Evolutionary conservation across 140 eudicot genomes (phyloP), one percentile per base, ranked within the genome.

Genomic region (Artemisia princeps): DNA sequence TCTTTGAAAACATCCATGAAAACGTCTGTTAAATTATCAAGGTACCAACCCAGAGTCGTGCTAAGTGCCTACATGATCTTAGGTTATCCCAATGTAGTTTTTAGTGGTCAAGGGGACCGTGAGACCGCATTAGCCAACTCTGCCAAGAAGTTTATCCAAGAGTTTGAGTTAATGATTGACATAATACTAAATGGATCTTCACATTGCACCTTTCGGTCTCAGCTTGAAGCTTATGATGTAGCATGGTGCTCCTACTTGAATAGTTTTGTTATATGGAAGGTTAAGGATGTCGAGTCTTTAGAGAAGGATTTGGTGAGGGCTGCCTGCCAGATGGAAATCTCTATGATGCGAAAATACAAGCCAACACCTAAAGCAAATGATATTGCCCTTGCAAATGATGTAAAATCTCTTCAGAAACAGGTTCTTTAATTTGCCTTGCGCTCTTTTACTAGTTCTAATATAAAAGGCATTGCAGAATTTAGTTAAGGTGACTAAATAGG

Each of bases 261-360:
- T 77, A 81, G 89, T 60, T 89, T 94, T 81, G 96, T 84, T 69
- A 88, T 89, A 46, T 94, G 99, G 99, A 88, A 94, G 76, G 95
- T 82, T 14, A 94, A 89, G 71, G 97, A 94, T 81, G 99, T 94
- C 1, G 88, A 77, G 69, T 76, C 95, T 9, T 75, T 94, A 46
- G 97, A 82, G 81, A 82, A 84, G 78, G 99, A 94, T 84, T 82
- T 94, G 82, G 94, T 94, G 70, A 79, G 88, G 72, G 99, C 95
- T 62, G 95, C 99, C 20, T 89, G 99, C 78, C 90, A 80, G 48
- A 82, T 94, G 75, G 99, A 94, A 79, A 80, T 86, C 45, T 86
- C 97, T n/a, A 94, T 94, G 95, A 86, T 94, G 71, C 94, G 74
- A 54, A 94, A 83, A 16, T 86, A 91, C 82, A 88, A 86, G 76